Conservation (phyloP, 176 grass and related monocot genomes). For the Triticum timopheevii region DNA sequence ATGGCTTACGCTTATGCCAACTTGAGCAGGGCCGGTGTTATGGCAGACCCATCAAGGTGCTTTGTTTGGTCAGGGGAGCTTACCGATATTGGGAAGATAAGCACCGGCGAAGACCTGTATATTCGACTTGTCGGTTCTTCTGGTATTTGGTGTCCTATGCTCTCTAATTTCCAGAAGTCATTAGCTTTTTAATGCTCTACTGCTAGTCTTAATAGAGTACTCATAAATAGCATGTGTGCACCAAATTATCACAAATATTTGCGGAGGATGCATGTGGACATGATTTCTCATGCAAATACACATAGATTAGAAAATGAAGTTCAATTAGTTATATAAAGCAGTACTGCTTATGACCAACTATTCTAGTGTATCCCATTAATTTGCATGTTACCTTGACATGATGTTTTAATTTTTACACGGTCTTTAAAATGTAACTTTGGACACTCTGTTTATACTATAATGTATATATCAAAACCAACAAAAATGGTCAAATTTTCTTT, state of each 20-base stretch:
- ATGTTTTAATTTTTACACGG: too few species aligned
- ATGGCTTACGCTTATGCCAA: conserved; percentile 39
- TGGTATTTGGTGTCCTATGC: neutral
- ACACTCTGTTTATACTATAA: neutral
- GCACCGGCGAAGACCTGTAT: neutral
- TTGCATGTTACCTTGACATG: neutral
- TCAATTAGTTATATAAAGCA: neutral
- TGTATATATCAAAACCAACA: neutral
- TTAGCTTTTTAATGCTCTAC: too few species aligned
- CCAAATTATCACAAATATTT: neutral
- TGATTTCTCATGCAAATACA: neutral
- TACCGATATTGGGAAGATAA: conserved; percentile 32
- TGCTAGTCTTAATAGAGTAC: neutral
- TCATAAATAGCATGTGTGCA: neutral
- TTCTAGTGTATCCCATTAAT: neutral
- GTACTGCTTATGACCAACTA: neutral
- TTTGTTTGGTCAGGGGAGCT: conserved; percentile 53
- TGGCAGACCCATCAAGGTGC: conserved; percentile 30
- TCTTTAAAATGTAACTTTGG: too few species aligned
- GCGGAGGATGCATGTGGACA: neutral
- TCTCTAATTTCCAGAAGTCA: neutral
- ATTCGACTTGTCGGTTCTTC: conserved; percentile 31
- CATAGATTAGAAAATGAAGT: neutral
- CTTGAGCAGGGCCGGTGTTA: neutral
- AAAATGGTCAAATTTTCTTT: too few species aligned